Evolutionary conservation across 306 rosid genomes (phyloP), one percentile per base, ranked within the genome.

Genomic region (Cicer bijugum): DNA sequence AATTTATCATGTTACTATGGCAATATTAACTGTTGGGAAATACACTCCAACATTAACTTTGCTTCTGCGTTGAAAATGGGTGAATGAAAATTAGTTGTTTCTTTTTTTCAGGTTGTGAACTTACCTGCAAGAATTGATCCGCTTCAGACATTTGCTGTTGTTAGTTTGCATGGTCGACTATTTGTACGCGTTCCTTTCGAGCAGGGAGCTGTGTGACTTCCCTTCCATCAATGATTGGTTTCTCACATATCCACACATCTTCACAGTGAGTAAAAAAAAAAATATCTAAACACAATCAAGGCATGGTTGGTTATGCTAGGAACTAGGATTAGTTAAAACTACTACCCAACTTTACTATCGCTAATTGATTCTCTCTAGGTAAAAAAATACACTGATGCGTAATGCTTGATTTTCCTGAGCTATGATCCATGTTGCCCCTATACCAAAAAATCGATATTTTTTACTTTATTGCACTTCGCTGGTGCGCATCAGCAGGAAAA

Each of bases 141-240:
- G 2, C 86, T 87, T 53, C 96, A 86, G 69, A 90, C 96, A 68
- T 88, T 92, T 20, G 96, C 96, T 5, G 90, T 90, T 12, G 96
- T 90, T 78, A 90, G 90, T 79, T 83, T 90, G 82, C 96, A 88
- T 62, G 92, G 96, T 51, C 89, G 92, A 12, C 86, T 90, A 15
- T 86, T 82, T 56, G 96, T 90, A 39, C 92, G 96, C 1, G 88
- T 90, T 52, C 96, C 96, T n/a, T 90, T 90, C 52, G 96, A 90
- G 81, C 85, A 84, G 72, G 84, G 85, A 65, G 71, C 85, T 37
- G 50, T 74, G 40, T 89, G 83, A 87, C 43, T 15, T 55, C 12
- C 44, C 81, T 62, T 51, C 64, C 55, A 17, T 60, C 35, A 64
- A 23, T 72, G 56, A 14, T 16, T 64, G 48, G 45, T 56, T 75